Base-by-base conservation (phyloP, 345 rosid species). In the Murraya paniculata region DNA sequence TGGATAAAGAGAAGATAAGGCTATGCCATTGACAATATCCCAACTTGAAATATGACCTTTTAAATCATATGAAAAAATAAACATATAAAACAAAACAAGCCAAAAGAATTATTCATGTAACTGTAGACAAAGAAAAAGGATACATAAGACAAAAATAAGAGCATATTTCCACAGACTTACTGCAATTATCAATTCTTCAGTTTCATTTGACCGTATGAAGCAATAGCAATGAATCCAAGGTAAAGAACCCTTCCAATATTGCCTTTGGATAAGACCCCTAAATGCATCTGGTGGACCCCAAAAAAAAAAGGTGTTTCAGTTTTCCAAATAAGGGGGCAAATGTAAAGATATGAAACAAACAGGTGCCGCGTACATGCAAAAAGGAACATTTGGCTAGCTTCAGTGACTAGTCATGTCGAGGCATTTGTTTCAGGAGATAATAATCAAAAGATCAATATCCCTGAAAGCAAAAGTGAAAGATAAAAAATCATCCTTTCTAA, bases 221-320 rank as follows among this genome's bases (percentile, higher is more conserved):
- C 97, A 96, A 62, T 96, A 96, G 89, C 95, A 96, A 78, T 96
- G 99, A 59, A 94, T 78, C 89, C 84, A 82, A 25, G 99, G 99
- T 74, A 86, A 93, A 74, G 82, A 61, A 38, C 97, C 97, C 80
- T 85, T 94, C 98, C 97, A 94, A 76, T 85, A 55, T 82, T 82
- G 88, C 84, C 78, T 88, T 62, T 78, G 85, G 62, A 89, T 87
- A 65, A 88, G 81, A 60, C 90, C 87, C 81, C 84, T 86, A 73
- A 94, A 91, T n/a, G 89, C 85, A 91, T 94, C 98, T 96, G 93
- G 80, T 67, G 36, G 48, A 18, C 64, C 14, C 3, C 48, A 59
- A 69, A 70, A 73, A 27, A 41, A 65, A 24, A 33, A 9, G 28
- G 21, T n/a, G 61, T 74, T 36, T 30, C 55, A 57, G 19, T 64